Evolutionary conservation across 139 green algal genomes (phyloP).

Genomic region (Coccomyxa sp.): DNA sequence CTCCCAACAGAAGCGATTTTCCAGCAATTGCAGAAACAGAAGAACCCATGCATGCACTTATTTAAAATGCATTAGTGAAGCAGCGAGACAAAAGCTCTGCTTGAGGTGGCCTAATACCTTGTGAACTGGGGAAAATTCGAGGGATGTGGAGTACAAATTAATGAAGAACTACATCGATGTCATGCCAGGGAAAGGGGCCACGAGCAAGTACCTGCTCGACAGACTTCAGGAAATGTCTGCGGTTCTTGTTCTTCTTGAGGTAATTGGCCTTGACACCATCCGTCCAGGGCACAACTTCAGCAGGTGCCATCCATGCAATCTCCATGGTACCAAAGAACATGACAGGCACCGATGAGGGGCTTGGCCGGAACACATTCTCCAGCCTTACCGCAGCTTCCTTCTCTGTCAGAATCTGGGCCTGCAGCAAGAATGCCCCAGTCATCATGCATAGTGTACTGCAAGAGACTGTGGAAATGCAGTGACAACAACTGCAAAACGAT

Average conservation of each 20-base stretch:
- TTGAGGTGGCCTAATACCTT: too few species aligned
- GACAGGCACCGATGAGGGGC: constrained; percentile 23
- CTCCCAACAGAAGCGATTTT: too few species aligned
- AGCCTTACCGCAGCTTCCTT: constrained; percentile 12
- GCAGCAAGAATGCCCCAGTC: background rate
- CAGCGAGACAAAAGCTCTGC: too few species aligned
- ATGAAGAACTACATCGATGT: too few species aligned
- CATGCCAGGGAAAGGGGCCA: background rate
- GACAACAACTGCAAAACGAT: too few species aligned
- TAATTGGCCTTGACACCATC: constrained; percentile 18
- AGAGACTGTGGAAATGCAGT: too few species aligned
- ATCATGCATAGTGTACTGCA: too few species aligned
- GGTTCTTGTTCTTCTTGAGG: background rate
- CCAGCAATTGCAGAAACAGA: too few species aligned
- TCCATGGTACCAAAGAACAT: constrained; percentile 81
- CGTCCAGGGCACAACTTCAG: constrained; percentile 29
- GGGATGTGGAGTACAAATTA: too few species aligned
- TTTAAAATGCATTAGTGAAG: too few species aligned
- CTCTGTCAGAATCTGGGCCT: constrained; percentile 35
- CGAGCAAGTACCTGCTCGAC: constrained; percentile 36
- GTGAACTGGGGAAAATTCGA: too few species aligned
- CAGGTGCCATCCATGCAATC: constrained; percentile 55
- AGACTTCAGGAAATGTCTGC: background rate
- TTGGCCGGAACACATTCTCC: background rate
- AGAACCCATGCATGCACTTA: too few species aligned